phyloP scores from a whole-genome alignment of 2,329 filamentous ascomycete species.

The Monosporascus sp. region DNA sequence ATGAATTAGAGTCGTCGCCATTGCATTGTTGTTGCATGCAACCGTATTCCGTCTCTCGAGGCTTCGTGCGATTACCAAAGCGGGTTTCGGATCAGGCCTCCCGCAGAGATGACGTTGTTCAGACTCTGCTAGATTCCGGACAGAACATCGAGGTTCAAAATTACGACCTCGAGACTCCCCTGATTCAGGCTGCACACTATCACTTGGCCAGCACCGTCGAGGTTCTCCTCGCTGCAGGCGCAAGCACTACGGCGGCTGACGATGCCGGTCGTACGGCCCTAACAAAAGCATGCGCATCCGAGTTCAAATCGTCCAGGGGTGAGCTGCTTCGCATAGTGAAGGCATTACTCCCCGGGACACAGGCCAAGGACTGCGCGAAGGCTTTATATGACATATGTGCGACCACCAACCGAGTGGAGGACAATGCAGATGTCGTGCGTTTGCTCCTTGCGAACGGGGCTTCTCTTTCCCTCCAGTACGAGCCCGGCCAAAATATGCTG shows the following conservation, averaged over 20 bases:
- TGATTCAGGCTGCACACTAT: conserved; percentile 3
- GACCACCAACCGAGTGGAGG: neutral
- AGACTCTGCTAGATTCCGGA: conserved; percentile 3
- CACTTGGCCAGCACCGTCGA: neutral
- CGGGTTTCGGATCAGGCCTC: conserved; percentile 1
- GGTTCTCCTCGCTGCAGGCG: conserved; percentile 4
- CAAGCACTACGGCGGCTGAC: conserved; percentile 1
- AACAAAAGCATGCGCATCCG: neutral
- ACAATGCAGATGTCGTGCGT: neutral
- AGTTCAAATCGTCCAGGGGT: neutral
- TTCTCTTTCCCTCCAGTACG: neutral
- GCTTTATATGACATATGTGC: neutral
- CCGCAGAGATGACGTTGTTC: neutral
- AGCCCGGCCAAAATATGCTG: neutral
- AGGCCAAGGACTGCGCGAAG: neutral
- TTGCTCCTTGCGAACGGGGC: conserved; percentile 3
- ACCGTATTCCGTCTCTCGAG: neutral
- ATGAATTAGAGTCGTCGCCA: neutral
- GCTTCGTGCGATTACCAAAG: neutral
- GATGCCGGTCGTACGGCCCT: neutral
- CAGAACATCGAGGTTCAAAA: conserved; percentile 3
- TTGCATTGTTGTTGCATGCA: conserved; percentile 4
- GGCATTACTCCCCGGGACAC: neutral
- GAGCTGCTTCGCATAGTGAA: neutral
- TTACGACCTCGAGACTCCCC: neutral